These are phyloP conservation scores for Asterochloris sp. DNA, from an alignment of 139 green algal genomes.

Conservation along the genomic window DNA sequence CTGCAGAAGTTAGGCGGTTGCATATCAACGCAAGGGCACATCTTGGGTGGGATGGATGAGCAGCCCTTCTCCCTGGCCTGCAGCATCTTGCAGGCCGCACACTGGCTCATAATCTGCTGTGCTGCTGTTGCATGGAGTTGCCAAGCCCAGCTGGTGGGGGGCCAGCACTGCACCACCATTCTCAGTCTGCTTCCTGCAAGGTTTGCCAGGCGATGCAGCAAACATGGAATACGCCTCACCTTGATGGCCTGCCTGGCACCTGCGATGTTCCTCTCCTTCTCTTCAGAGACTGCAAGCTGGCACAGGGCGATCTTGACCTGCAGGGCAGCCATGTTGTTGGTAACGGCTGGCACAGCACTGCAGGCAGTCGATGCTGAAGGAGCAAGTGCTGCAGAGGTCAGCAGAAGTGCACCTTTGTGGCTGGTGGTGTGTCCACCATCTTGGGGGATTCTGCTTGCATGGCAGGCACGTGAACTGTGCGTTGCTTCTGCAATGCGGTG, in stretches of 20 bases:
- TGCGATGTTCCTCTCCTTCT: constrained; percentile 86
- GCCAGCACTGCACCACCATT: not conserved
- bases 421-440: not conserved
- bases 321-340: not conserved
- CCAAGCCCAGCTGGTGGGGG: not conserved
- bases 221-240: constrained; percentile 14
- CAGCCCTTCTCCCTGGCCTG: not conserved
- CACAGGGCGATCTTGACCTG: constrained; percentile 93
- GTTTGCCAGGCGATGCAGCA: not conserved
- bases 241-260: constrained; percentile 62
- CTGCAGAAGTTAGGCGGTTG: not conserved
- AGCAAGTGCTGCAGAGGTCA: not conserved
- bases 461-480: not conserved
- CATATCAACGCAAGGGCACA: not conserved
- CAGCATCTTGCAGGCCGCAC: not conserved
- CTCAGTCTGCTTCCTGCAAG: not conserved
- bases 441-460: constrained; percentile 7
- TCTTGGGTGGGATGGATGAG: not conserved
- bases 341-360: not conserved
- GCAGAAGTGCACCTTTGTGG: not conserved
- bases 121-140: not conserved
- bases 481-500: too few species aligned
- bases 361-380: not conserved
- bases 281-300: constrained; percentile 72
- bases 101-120: too few species aligned